A percentile compares a stretch with the other conserved stretches of the same genome.
Evolutionary conservation across 1,284 basidiomycete species (phyloP).

Genomic region (Rhodotorula sp.): DNA sequence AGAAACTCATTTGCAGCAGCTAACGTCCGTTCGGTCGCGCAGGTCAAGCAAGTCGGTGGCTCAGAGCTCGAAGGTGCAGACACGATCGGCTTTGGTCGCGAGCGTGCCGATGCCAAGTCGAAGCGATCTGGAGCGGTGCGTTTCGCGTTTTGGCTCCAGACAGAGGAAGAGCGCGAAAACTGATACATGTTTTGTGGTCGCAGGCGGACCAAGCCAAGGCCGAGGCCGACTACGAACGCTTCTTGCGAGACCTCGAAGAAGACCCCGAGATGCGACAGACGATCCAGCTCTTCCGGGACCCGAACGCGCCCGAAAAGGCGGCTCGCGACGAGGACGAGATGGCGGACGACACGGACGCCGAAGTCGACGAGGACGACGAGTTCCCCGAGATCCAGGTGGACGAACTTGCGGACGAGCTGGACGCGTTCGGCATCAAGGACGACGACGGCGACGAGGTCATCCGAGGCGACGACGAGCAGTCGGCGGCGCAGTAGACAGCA

Average conservation of each 20-base stretch:
- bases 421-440: constrained; percentile 54
- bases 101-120: constrained; percentile 37
- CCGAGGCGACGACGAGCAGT: neutral
- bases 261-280: constrained; percentile 86
- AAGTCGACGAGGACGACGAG: constrained; percentile 56
- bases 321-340: constrained; percentile 58
- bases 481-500: neutral
- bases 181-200: neutral
- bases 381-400: constrained; percentile 85
- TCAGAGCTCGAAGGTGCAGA: constrained; percentile 39
- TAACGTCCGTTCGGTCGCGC: neutral
- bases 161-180: neutral
- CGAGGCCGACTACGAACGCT: constrained; percentile 93
- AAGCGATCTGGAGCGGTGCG: constrained; percentile 42
- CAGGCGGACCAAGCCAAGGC: constrained; percentile 77
- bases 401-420: constrained; percentile 89
- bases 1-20: neutral
- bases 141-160: neutral
- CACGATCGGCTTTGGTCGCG: constrained; percentile 61
- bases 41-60: constrained; percentile 75
- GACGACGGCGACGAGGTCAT: constrained; percentile 7
- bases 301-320: constrained; percentile 46
- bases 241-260: constrained; percentile 93
- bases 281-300: constrained; percentile 84
- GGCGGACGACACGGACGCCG: constrained; percentile 53